Evolutionary conservation across 1,284 basidiomycete genomes (phyloP).

Genomic region (Trametes polyzona): DNA sequence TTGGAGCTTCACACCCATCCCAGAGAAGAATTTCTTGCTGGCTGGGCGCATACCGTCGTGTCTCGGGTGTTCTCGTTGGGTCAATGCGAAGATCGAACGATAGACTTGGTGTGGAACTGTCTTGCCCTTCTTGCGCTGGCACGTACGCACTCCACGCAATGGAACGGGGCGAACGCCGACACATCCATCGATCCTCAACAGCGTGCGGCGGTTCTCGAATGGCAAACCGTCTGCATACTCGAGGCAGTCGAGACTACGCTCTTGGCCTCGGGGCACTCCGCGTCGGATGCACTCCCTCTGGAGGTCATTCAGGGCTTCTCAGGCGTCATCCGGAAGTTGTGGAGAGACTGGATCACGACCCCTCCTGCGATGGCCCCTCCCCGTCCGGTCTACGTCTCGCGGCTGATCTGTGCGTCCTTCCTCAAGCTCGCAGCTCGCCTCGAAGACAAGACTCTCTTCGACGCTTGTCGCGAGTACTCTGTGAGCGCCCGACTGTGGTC

Average conservation of each 20-base stretch:
- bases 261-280: conserved; percentile 31
- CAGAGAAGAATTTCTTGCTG: conserved; percentile 7
- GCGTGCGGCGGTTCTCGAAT: conserved; percentile 28
- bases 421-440: conserved; percentile 47
- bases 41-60: conserved; percentile 24
- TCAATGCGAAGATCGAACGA: background rate
- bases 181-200: conserved; percentile 1
- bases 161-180: background rate
- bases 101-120: conserved; percentile 30
- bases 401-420: conserved; percentile 49
- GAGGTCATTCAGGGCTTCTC: conserved; percentile 27
- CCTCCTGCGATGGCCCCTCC: conserved; percentile 23
- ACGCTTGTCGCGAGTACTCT: conserved; percentile 32
- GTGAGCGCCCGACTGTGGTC: conserved; percentile 9
- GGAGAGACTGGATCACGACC: conserved; percentile 43
- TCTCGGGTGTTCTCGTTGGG: conserved; percentile 22
- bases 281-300: background rate
- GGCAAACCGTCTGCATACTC: conserved; percentile 34
- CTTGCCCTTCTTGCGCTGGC: conserved; percentile 30
- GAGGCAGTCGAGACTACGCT: conserved; percentile 25
- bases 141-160: conserved; percentile 12
- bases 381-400: conserved; percentile 33
- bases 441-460: conserved; percentile 42
- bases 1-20: background rate
- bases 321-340: conserved; percentile 41